Evolutionary conservation across 2,329 filamentous ascomycete genomes (phyloP).

Genomic region (Calycina marina): DNA sequence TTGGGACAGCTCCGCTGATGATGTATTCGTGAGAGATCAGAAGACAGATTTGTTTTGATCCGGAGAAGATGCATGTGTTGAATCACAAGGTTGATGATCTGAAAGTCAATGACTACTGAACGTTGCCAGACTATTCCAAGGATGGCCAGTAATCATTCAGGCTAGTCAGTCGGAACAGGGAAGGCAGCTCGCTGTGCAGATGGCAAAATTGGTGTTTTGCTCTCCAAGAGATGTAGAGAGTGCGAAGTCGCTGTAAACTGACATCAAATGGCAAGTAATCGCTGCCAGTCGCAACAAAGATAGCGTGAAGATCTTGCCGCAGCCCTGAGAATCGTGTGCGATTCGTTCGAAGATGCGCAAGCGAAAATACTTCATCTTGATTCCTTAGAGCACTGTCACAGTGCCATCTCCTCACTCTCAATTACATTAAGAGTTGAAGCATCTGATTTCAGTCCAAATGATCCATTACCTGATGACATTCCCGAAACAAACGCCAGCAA

Average conservation of each 20-base stretch:
- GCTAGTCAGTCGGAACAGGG: conserved; percentile 52
- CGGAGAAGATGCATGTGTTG: conserved; percentile 43
- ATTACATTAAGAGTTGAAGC: conserved; percentile 32
- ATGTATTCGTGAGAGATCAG: conserved; percentile 47
- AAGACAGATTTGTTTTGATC: conserved; percentile 37
- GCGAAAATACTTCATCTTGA: conserved; percentile 34
- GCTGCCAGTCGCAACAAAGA: conserved; percentile 30
- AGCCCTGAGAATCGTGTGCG: conserved; percentile 34
- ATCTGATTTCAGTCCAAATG: conserved; percentile 33
- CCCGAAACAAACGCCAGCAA: conserved; percentile 41
- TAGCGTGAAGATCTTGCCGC: conserved; percentile 36
- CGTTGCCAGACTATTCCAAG: conserved; percentile 48
- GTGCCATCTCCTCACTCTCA: conserved; percentile 36
- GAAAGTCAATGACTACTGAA: conserved; percentile 45
- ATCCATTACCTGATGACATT: conserved; percentile 31
- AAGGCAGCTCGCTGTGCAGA: conserved; percentile 50
- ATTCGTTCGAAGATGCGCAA: conserved; percentile 32
- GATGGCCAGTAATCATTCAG: conserved; percentile 53
- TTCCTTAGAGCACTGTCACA: conserved; percentile 38
- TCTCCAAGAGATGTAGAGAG: conserved; percentile 24
- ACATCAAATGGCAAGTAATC: conserved; percentile 33
- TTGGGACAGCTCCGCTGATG: conserved; percentile 53
- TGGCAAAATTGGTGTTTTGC: conserved; percentile 53
- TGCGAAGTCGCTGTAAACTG: conserved; percentile 33
- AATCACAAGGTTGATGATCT: conserved; percentile 49